Conservation (phyloP, 495 filamentous ascomycete species). For the Aeminium ludgeri region DNA sequence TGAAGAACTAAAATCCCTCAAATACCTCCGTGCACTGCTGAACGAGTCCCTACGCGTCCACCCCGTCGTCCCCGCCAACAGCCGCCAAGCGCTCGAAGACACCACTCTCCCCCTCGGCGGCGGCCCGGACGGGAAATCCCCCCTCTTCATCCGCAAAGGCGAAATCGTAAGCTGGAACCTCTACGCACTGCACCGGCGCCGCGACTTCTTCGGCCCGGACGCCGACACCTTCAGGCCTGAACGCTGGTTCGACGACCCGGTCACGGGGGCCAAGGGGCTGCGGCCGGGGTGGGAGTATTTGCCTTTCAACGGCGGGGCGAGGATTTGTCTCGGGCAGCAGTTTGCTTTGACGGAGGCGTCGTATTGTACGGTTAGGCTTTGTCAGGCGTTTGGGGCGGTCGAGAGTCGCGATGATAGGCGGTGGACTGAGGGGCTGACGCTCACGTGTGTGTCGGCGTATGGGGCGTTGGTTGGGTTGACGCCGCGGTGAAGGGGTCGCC, state of each 20-base stretch:
- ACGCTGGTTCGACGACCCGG: conserved; percentile 21
- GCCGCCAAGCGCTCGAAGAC: conserved; percentile 19
- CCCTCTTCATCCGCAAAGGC: conserved; percentile 21
- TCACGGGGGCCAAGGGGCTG: conserved; percentile 17
- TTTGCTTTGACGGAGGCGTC: conserved; percentile 26
- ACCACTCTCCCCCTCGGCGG: conserved; percentile 24
- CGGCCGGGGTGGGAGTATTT: conserved; percentile 26
- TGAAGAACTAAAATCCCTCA: conserved; percentile 20
- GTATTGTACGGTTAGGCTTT: conserved; percentile 21
- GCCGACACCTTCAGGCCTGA: conserved; percentile 24
- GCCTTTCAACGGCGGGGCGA: conserved; percentile 27
- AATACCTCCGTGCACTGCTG: conserved; percentile 21
- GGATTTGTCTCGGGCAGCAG: conserved; percentile 23
- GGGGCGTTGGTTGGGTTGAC: conserved; percentile 13
- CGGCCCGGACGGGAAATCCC: conserved; percentile 19
- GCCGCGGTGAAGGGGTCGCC: conserved; percentile 22
- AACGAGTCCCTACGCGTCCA: conserved; percentile 22
- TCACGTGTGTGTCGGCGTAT: conserved; percentile 10
- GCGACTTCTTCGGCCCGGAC: conserved; percentile 22
- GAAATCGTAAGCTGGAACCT: conserved; percentile 15
- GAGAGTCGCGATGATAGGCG: conserved; percentile 23
- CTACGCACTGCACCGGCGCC: conserved; percentile 23
- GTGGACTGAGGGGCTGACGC: conserved; percentile 12
- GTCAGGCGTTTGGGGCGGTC: conserved; percentile 30
- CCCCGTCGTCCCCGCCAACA: conserved; percentile 23